A percentile compares a stretch with the other conserved stretches of the same genome.
Conservation (phyloP, 140 eudicot species). For the Flaveria floridana region DNA sequence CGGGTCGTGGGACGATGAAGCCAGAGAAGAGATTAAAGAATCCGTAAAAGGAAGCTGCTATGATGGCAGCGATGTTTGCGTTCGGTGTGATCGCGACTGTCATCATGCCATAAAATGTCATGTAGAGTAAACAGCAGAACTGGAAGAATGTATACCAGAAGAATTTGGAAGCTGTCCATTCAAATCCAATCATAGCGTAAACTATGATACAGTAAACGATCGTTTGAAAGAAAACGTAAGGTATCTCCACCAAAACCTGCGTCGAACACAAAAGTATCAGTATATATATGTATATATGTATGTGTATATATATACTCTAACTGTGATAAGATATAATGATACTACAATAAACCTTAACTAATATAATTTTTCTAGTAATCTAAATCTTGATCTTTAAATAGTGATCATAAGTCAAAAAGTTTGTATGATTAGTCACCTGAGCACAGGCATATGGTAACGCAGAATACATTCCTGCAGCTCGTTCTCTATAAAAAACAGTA, state of each 20-base stretch:
- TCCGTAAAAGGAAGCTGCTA: constrained; percentile 53
- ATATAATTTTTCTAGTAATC: too few species aligned
- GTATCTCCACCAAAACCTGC: constrained; percentile 69
- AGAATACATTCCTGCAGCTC: constrained; percentile 94
- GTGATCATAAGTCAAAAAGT: neutral
- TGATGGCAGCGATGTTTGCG: constrained; percentile 53
- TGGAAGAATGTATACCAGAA: constrained; percentile 61
- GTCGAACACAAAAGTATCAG: neutral
- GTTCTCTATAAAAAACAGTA: constrained; percentile 83
- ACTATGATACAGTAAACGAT: constrained; percentile 47
- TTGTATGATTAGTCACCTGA: constrained; percentile 46
- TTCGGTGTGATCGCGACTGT: constrained; percentile 74
- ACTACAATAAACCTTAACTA: too few species aligned
- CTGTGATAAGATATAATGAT: too few species aligned
- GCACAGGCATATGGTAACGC: constrained; percentile 83
- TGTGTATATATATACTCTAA: too few species aligned
- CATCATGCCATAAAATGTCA: constrained; percentile 78
- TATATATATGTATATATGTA: too few species aligned
- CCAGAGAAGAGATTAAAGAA: constrained; percentile 74
- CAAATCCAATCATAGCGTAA: constrained; percentile 74
- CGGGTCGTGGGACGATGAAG: constrained; percentile 64
- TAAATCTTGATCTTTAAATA: neutral
- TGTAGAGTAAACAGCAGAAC: constrained; percentile 56
- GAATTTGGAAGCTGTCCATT: constrained; percentile 55
- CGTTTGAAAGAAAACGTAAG: constrained; percentile 53